Base-by-base conservation (phyloP, 2,329 filamentous ascomycete genomes). In the Nigrospora sphaerica region DNA sequence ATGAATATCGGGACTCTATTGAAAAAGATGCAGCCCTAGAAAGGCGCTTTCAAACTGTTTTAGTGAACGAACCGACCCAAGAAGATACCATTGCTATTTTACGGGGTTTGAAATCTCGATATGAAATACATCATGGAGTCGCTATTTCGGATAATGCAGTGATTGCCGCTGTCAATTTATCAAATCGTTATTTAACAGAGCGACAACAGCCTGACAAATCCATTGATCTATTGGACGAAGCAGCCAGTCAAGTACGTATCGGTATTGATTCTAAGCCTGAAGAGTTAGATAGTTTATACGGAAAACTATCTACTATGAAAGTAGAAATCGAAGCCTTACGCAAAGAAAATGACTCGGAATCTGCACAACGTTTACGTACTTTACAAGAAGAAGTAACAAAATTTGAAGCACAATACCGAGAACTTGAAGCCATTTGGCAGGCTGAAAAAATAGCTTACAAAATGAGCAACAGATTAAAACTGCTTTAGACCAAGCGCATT, bases 231-330 rank as follows among this genome's bases (percentile, higher is more conserved):
- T 93, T 98, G 64, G 93, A 97, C 54, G 92, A 97, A 68, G 93
- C 93, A 11, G 91, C 92, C 1, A 95, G 88, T 49, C 89, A 90
- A 17, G 72, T 97, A 11, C 83, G 95, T 39, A 69, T 97, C 32
- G 92, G 97, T 60, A 93, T 97, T 66, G 93, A 98, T 66, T 95
- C 89, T 56, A 96, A 96, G 57, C 93, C 93, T 0, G 93, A 97
- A 56, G 83, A 92, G 10, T 96, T 98, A 32, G 88, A 93, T 70
- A 82, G 86, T 43, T 79, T 97, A 1, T 92, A 97, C 58, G 87
- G 95, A 51, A 88, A 91, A 59, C 95, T 97, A 49, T 95, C 96
- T 81, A 97, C 92, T 0, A 89, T 97, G 13, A 91, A 96, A 61
- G 97, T 98, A 52, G 92, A 98, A 63, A 75, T 97, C 1, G 93